A percentile compares a stretch with the other conserved stretches of the same genome.
Conservation (phyloP, 208 protist species). For the Crithidia brevicula region DNA sequence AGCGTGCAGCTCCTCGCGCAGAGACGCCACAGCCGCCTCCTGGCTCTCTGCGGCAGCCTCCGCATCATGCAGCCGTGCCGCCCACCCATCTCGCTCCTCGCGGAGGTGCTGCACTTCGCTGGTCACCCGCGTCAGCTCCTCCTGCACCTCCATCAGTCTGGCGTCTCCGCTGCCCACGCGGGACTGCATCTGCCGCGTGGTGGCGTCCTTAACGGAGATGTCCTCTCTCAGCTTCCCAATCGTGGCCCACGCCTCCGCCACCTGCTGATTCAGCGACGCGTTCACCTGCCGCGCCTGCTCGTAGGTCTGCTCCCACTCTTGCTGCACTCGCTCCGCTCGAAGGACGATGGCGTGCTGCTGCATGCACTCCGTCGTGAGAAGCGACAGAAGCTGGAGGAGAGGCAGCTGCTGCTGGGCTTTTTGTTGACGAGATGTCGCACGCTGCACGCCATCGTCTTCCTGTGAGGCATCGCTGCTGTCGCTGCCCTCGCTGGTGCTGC, state of each 20-base stretch:
- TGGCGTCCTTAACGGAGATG: slow-evolving; percentile 51
- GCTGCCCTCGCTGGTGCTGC: background rate
- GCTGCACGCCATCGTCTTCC: background rate
- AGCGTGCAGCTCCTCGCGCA: slow-evolving; percentile 50
- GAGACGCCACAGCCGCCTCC: slow-evolving; percentile 13
- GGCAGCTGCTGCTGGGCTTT: slow-evolving; percentile 10
- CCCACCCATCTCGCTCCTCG: slow-evolving; percentile 48
- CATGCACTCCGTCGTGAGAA: slow-evolving; percentile 52
- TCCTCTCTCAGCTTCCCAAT: slow-evolving; percentile 64
- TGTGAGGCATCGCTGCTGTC: background rate
- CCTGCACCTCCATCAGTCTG: slow-evolving; percentile 33
- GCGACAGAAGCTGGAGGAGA: slow-evolving; percentile 40
- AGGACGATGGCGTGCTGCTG: slow-evolving; percentile 23
- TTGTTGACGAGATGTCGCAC: background rate
- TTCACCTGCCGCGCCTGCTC: slow-evolving; percentile 76
- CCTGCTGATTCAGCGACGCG: slow-evolving; percentile 63
- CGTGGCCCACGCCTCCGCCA: slow-evolving; percentile 61
- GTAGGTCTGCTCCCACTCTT: slow-evolving; percentile 86
- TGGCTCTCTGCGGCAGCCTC: slow-evolving; percentile 15
- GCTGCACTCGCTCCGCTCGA: slow-evolving; percentile 43
- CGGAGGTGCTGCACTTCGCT: slow-evolving; percentile 51
- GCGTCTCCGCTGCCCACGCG: slow-evolving; percentile 39
- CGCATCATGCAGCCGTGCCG: slow-evolving; percentile 17
- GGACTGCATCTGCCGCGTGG: slow-evolving; percentile 34
- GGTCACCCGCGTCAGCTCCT: slow-evolving; percentile 25